A percentile compares a stretch with the other conserved stretches of the same genome.
phyloP scores from a whole-genome alignment of 1,284 basidiomycete species.

The Sanghuangporus sanghuang region DNA sequence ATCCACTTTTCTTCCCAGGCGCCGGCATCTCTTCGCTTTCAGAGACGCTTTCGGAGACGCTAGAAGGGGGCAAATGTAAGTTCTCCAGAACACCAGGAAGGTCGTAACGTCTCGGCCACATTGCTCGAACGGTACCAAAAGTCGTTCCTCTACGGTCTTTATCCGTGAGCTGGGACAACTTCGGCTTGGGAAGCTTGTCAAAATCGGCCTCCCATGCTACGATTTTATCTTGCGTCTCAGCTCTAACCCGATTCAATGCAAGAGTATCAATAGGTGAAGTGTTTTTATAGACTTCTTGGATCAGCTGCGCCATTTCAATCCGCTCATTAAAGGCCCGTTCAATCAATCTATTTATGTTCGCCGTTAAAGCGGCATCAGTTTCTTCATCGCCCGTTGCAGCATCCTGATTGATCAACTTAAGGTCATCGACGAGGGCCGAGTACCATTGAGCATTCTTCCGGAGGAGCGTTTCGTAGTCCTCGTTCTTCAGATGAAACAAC shows the following conservation, averaged over 20 bases:
- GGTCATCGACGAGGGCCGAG: conserved; percentile 62
- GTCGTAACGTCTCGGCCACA: conserved; percentile 61
- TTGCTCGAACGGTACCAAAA: conserved; percentile 62
- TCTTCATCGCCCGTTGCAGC: conserved; percentile 74
- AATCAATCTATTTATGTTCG: conserved; percentile 65
- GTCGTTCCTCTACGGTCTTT: conserved; percentile 53
- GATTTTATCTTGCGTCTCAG: conserved; percentile 88
- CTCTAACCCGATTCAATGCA: conserved; percentile 83
- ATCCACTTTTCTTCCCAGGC: conserved; percentile 45
- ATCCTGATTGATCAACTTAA: conserved; percentile 70
- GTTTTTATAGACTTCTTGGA: conserved; percentile 79
- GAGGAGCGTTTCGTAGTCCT: conserved; percentile 78
- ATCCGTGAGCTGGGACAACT: conserved; percentile 38
- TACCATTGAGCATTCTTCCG: conserved; percentile 72
- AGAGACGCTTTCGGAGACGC: conserved; percentile 75
- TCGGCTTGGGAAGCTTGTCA: conserved; percentile 65
- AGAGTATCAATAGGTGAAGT: conserved; percentile 82
- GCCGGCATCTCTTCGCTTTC: conserved; percentile 66
- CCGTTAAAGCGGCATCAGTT: conserved; percentile 52
- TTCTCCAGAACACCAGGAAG: conserved; percentile 46
- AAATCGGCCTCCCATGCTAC: conserved; percentile 95
- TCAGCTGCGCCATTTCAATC: conserved; percentile 67
- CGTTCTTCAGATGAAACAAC: conserved; percentile 85
- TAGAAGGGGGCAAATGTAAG: conserved; percentile 52
- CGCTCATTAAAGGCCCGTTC: conserved; percentile 69